Evolutionary conservation across 768 basidiomycete genomes (phyloP), one percentile per base, ranked within the genome.

Genomic region (Macrolepiota dolichaula): DNA sequence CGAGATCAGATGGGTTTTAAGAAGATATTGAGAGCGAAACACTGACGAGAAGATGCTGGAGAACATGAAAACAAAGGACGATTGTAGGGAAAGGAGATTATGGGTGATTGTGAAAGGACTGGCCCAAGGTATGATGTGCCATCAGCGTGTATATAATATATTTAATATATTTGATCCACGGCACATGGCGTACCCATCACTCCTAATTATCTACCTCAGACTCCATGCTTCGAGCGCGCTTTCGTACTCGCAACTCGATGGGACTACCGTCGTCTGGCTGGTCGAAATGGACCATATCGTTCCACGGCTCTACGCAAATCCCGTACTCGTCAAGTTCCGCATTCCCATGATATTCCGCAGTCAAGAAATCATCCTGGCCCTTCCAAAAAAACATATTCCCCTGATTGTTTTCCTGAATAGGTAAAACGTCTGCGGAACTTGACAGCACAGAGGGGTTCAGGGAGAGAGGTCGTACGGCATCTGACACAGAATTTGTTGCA

Each of bases 11-110:
- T 9, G 36, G 4, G 32, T 27, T n/a, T 22, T 15, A 44, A 22
- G 4, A 44, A 25, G 51, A 35, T 25, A 3, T n/a, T 47, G 55
- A 25, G 22, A 32, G 24, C 64, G 62, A 58, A 55, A 62, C 55
- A 63, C 64, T 51, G 57, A 52, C 63, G 60, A 54, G 46, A 57
- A 59, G 42, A 51, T 11, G 25, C 60, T 22, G 51, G 55, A 58
- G 40, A 59, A 51, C 44, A 61, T 51, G 51, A 42, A 2, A 38
- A 51, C 10, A 40, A 29, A 22, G 36, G 49, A 40, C 50, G 59
- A 40, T 61, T 37, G 44, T 47, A 49, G 13, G n/a, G 22, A 54
- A 37, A 54, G 51, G 46, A 47, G 52, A 37, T 54, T 32, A 36
- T 46, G 32, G 51, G 40, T 47, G 51, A 53, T 32, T 35, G 38